These are phyloP conservation scores for Oryza punctata DNA, from an alignment of 176 grass and related monocot genomes.

Conservation along the genomic window DNA sequence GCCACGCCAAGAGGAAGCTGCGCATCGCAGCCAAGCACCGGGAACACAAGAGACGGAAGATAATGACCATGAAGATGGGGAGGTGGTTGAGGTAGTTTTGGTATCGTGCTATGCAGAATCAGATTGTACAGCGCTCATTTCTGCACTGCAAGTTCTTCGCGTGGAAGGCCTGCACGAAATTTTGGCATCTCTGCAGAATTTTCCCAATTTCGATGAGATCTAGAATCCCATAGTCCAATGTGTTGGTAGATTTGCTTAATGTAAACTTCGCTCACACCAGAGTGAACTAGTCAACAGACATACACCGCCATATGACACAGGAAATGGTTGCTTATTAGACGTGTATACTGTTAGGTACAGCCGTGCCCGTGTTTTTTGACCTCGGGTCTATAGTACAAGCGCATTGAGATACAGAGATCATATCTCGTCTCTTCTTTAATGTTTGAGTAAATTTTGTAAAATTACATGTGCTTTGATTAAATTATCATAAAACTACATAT, in stretches of 20 bases:
- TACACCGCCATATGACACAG: background rate
- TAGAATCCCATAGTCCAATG: background rate
- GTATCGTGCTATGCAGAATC: background rate
- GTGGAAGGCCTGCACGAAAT: slow-evolving; percentile 17
- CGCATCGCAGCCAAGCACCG: slow-evolving; percentile 61
- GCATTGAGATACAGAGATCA: background rate
- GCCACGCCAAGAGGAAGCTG: slow-evolving; percentile 80
- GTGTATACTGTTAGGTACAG: too few species aligned
- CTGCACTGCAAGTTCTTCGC: background rate
- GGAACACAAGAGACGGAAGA: slow-evolving; percentile 76
- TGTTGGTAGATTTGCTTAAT: background rate
- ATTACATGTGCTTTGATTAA: too few species aligned
- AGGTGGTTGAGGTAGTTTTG: slow-evolving; percentile 61
- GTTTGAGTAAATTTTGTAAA: too few species aligned
- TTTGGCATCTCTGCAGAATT: slow-evolving; percentile 2
- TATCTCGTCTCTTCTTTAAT: background rate
- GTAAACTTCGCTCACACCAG: background rate
- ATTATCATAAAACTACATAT: too few species aligned
- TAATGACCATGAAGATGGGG: slow-evolving; percentile 72
- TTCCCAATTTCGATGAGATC: background rate
- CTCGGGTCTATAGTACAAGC: too few species aligned
- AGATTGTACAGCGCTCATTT: slow-evolving; percentile 25
- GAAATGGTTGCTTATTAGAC: background rate
- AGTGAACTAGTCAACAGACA: background rate
- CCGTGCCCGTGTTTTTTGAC: background rate